A percentile compares a stretch with the other conserved stretches of the same genome.
These are phyloP conservation scores for Penicillium subrubescens DNA, from an alignment of 495 filamentous ascomycete genomes.

Conservation along the genomic window DNA sequence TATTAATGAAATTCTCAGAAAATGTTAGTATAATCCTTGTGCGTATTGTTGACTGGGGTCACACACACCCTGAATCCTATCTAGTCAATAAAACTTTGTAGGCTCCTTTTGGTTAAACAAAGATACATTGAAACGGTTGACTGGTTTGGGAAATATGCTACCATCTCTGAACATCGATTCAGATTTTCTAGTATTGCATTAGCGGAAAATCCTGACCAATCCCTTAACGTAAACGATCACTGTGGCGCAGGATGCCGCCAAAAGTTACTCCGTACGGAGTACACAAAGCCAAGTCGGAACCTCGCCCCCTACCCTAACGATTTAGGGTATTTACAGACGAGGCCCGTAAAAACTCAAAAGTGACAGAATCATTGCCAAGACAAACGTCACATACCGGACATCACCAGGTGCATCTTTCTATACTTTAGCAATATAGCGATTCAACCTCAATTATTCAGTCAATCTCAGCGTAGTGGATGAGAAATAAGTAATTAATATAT, in stretches of 20 bases:
- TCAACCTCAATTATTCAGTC: not conserved
- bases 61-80: no score
- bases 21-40: conserved; percentile 21
- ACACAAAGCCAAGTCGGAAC: not conserved
- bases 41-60: no score
- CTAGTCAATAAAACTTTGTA: no score
- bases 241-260: not conserved
- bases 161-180: not conserved
- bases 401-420: no score
- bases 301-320: not conserved
- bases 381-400: not conserved
- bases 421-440: no score
- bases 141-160: not conserved
- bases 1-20: conserved; percentile 27
- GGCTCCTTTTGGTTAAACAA: no score
- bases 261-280: no score
- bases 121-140: not conserved
- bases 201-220: not conserved
- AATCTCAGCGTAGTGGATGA: not conserved
- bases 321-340: no score
- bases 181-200: not conserved
- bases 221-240: not conserved
- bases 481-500: not conserved
- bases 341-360: no score
- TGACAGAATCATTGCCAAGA: not conserved